A percentile compares a stretch with the other conserved stretches of the same genome.
Conservation (phyloP, 495 filamentous ascomycete species). For the Aspergillus ostianus region DNA sequence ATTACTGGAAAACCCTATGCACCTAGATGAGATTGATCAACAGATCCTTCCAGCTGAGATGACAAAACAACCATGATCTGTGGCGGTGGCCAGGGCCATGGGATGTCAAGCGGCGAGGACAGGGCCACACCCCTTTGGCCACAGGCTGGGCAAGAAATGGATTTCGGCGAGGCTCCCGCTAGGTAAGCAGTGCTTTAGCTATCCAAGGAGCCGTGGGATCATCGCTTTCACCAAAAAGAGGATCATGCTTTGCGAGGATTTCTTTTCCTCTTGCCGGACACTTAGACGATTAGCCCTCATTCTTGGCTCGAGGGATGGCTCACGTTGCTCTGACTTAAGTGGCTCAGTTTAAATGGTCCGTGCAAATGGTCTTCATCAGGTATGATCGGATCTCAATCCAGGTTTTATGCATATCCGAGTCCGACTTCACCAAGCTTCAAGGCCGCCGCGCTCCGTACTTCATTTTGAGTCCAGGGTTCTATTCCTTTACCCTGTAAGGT, state of each 20-base stretch:
- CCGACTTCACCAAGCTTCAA: background rate
- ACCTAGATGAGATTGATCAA: background rate
- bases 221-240: background rate
- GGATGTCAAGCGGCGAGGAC: background rate
- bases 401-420: background rate
- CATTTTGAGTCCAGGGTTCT: background rate
- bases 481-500: background rate
- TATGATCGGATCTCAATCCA: background rate
- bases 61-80: background rate
- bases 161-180: background rate
- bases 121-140: background rate
- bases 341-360: background rate
- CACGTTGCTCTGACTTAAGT: background rate
- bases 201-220: background rate
- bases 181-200: background rate
- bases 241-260: background rate
- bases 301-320: background rate
- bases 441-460: background rate
- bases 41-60: background rate
- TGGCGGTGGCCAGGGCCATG: background rate
- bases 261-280: background rate
- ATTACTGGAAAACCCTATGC: background rate
- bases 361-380: background rate
- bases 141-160: background rate
- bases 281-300: background rate